Conservation (phyloP, 192 early-diverging fungal genomes). For the Lobulomyces angularis region DNA sequence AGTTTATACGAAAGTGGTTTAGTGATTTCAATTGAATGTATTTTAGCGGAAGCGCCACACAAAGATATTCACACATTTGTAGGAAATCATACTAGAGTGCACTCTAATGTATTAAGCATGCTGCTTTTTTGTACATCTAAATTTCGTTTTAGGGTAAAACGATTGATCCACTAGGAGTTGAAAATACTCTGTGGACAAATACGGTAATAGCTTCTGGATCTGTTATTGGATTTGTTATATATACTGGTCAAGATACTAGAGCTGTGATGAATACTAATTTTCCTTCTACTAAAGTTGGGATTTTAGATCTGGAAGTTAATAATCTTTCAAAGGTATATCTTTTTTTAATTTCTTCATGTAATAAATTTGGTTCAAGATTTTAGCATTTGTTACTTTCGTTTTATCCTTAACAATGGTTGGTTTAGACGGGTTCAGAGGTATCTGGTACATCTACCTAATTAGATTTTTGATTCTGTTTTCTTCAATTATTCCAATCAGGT, state of each 20-base stretch:
- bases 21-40: slow-evolving; percentile 3
- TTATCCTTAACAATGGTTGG: slow-evolving; percentile 79
- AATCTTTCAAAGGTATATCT: slow-evolving; percentile 65
- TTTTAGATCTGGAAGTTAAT: slow-evolving; percentile 84
- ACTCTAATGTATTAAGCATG: slow-evolving; percentile 11
- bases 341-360: slow-evolving; percentile 5
- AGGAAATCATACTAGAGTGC: slow-evolving; percentile 46
- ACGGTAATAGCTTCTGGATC: slow-evolving; percentile 86
- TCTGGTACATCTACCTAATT: slow-evolving; percentile 85
- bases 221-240: slow-evolving; percentile 73
- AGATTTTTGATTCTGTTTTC: slow-evolving; percentile 92
- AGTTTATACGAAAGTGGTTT: too few species aligned
- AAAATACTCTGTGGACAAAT: slow-evolving; percentile 92
- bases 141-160: slow-evolving; percentile 11
- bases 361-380: slow-evolving; percentile 39
- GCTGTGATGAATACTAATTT: slow-evolving; percentile 94
- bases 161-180: slow-evolving; percentile 61
- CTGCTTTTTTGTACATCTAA: background rate
- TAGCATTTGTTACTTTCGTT: slow-evolving; percentile 70
- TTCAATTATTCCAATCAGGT: slow-evolving; percentile 88
- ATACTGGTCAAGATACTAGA: slow-evolving; percentile 85
- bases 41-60: slow-evolving; percentile 67
- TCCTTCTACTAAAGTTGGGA: slow-evolving; percentile 79
- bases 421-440: slow-evolving; percentile 73
- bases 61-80: slow-evolving; percentile 90